Base-by-base conservation (phyloP, 768 basidiomycete genomes). In the Mycena vitilis region DNA sequence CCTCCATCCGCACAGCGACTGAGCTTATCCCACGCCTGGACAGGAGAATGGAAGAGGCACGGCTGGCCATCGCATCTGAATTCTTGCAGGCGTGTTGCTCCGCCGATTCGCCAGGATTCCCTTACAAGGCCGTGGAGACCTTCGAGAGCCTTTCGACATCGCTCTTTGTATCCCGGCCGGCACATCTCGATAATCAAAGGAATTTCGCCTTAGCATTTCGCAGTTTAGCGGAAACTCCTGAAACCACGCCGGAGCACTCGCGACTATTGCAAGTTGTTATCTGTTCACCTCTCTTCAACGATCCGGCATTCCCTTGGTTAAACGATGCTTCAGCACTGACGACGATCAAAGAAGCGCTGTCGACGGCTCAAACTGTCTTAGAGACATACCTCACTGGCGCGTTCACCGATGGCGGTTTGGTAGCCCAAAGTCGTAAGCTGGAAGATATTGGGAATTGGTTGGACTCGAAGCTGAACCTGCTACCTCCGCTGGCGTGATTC, bases 371-470 rank as follows among this genome's bases (percentile, higher is more conserved):
- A 40, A 25, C 16, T 8, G 61, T 59, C 15, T 9, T 68, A n/a
- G 60, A 54, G 40, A 57, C 37, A 13, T 49, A 57, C 44, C 47
- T 42, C 22, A 37, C 40, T 20, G 37, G 66, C 23, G 47, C 53
- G 48, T 60, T 63, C 7, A n/a, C 22, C 18, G 60, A 47, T 22
- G 38, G 30, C 20, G 44, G 45, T n/a, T 38, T 45, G 34, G 36
- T 20, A 25, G 48, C 8, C 45, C 61, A 48, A 22, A 52, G 59
- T 42, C 62, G 60, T 13, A 68, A 54, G 47, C 38, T 69, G 11
- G 67, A 68, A 13, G 67, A 69, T 25, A 59, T 69, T 13, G 40
- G 54, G 25, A 68, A 53, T 34, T 72, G 67, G 71, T 45, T 72
- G 64, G 71, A 72, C 4, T 5, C 15, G 54, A 71, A 68, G 53